phyloP scores from a whole-genome alignment of 148 eudicot species.

The Talinum fruticosum region DNA sequence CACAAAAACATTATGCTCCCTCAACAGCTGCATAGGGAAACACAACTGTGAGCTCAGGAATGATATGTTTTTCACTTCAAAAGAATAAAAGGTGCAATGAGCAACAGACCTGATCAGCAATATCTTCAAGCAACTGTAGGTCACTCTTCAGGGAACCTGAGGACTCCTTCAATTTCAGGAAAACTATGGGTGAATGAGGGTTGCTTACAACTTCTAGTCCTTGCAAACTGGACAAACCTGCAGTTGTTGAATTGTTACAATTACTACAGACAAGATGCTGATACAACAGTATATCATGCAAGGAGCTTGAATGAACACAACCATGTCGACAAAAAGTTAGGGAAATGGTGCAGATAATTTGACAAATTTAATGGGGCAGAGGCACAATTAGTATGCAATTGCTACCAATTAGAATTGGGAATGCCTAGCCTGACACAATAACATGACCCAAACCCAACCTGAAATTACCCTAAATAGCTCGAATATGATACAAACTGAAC shows the following conservation, averaged over 20 bases:
- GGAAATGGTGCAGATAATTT: background rate
- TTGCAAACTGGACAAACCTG: conserved; percentile 58
- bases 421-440: no score
- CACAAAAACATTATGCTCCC: conserved; percentile 62
- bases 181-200: conserved; percentile 72
- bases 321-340: no score
- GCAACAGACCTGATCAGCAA: conserved; percentile 58
- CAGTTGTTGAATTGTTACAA: conserved; percentile 20
- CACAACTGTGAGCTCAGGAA: background rate
- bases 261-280: conserved; percentile 12
- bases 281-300: background rate
- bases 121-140: conserved; percentile 65
- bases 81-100: background rate
- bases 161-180: conserved; percentile 57
- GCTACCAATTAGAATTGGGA: no score
- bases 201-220: conserved; percentile 79
- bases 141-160: conserved; percentile 59
- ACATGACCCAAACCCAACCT: no score
- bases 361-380: background rate
- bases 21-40: conserved; percentile 52
- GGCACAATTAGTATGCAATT: background rate
- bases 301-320: no score
- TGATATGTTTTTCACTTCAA: background rate
- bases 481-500: no score
- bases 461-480: no score